Percentiles rank a stretch among this genome's conserved stretches.
phyloP scores from a whole-genome alignment of 2,329 filamentous ascomycete species.

The Aspergillus neotritici region DNA sequence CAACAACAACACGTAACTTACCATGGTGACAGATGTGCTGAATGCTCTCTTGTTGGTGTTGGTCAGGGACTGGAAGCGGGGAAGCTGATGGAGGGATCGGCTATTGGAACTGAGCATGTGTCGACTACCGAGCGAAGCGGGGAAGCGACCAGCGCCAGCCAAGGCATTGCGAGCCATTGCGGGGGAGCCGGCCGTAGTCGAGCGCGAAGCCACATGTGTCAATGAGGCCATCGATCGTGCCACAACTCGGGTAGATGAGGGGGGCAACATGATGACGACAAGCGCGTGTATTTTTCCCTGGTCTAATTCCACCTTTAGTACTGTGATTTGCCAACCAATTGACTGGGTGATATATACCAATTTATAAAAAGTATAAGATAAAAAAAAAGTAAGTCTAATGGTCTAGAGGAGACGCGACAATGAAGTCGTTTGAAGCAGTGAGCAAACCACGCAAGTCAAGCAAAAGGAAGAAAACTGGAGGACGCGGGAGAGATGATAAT shows the following conservation, averaged over 20 bases:
- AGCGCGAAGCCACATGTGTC: conserved; percentile 29
- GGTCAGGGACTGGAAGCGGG: conserved; percentile 33
- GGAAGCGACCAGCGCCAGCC: conserved; percentile 25
- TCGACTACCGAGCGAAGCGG: conserved; percentile 22
- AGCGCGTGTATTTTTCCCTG: conserved; percentile 7
- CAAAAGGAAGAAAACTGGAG: conserved; percentile 1
- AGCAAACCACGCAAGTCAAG: too few relatives aligned
- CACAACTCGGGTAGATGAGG: conserved; percentile 32
- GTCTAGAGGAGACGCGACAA: too few relatives aligned
- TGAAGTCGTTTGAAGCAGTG: neutral
- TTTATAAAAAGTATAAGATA: neutral
- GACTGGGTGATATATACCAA: too few relatives aligned
- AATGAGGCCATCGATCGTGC: conserved; percentile 34
- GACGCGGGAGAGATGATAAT: neutral
- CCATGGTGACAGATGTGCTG: conserved; percentile 35
- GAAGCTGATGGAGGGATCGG: conserved; percentile 27
- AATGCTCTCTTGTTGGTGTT: conserved; percentile 32
- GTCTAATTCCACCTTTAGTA: too few relatives aligned
- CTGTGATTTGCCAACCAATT: too few relatives aligned
- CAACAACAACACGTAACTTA: conserved; percentile 15
- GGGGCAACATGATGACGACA: conserved; percentile 29
- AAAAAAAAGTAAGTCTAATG: neutral
- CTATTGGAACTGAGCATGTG: conserved; percentile 29
- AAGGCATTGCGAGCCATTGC: conserved; percentile 27
- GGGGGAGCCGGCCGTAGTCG: conserved; percentile 27